Evolutionary conservation across 108 stramenopile genomes (phyloP), one percentile per base, ranked within the genome.

Genomic region (Nitzschia inconspicua): DNA sequence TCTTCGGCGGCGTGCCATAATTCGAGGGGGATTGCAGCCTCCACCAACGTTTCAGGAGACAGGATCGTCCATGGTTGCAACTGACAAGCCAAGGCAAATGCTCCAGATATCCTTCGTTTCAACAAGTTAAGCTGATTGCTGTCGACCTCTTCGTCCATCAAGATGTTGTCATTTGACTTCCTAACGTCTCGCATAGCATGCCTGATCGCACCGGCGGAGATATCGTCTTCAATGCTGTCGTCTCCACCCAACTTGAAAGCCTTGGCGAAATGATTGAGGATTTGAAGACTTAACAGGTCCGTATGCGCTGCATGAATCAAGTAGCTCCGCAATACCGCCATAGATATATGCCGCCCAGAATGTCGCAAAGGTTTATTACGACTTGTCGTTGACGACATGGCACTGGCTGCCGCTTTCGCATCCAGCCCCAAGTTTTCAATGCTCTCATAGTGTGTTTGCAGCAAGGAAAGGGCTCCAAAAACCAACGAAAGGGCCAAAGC

Each of bases 1-100:
- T 69, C 55, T 70, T 88, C 87, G 19, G 84, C 81, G 13, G 77
- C 65, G 41, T 78, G 77, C 79, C 82, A 85, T 0, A 80, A 75
- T 52, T 82, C 79, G 8, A 55, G 53, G 14, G 70, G 59, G 29
- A 74, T 68, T 26, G 87, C 78, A 6, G 64, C 68, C 14, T 65
- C 40, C 18, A 85, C 68, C n/a, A 85, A 59, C 42, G 35, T 36
- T 28, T 66, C 49, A 34, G 75, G 73, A 26, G 63, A 20, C 8
- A 88, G 26, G 26, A 28, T 25, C 16, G 59, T 30, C 84, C 83
- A 88, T 2, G 84, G 84, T 23, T 59, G 62, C 23, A 80, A 43
- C 40, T 78, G 76, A 32, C 75, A 68, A 18, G 77, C 76, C 37
- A 88, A 61, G 0, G 83, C 73, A 47, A 88, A 44, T 2, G 77